Conservation (phyloP, 345 rosid genomes). For the Arabidopsis thaliana region TAIR10.1 NC_003071.7:14873501-14874000, state of each 20-base stretch:
- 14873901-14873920: not conserved
- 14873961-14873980: not conserved
- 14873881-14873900: not conserved
- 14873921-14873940: not conserved
- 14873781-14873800: not conserved
- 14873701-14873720: conserved; percentile 75
- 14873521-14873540: conserved; percentile 64
- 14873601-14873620: not conserved
- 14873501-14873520: conserved; percentile 57
- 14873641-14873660: conserved; percentile 1
- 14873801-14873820: not conserved
- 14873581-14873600: not conserved
- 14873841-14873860: not conserved
- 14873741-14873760: conserved; percentile 76
- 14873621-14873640: not conserved
- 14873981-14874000: not conserved
- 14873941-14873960: not conserved
- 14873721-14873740: conserved; percentile 76
- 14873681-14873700: conserved; percentile 77
- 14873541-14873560: conserved; percentile 49
- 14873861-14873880: not conserved
- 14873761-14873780: conserved; percentile 68
- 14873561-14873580: not conserved
- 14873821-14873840: not conserved
- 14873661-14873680: conserved; percentile 5